These are phyloP conservation scores for Fraxinus dipetala DNA, from an alignment of 305 asterid species.

Conservation along the genomic window DNA sequence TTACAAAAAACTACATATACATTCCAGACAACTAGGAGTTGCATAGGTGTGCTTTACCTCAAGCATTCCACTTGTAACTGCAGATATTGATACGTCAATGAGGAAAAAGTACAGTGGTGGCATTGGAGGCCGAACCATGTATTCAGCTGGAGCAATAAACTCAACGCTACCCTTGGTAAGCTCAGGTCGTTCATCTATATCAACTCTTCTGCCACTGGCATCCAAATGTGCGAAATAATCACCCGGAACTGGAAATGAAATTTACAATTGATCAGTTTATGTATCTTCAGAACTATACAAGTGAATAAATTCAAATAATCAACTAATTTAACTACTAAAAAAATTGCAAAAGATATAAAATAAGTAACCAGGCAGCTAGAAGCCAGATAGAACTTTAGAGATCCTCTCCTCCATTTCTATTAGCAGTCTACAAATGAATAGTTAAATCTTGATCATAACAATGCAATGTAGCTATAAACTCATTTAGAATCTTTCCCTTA, in stretches of 20 bases:
- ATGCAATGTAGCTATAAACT: background rate
- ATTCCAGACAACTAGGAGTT: background rate
- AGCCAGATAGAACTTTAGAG: background rate
- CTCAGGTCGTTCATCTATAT: constrained; percentile 94
- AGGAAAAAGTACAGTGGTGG: constrained; percentile 92
- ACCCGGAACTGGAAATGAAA: constrained; percentile 68
- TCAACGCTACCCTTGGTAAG: constrained; percentile 90
- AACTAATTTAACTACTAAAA: background rate
- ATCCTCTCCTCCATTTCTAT: background rate
- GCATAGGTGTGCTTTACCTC: constrained; percentile 72
- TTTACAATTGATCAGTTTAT: constrained; percentile 26
- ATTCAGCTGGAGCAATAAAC: constrained; percentile 92
- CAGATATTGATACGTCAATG: constrained; percentile 90
- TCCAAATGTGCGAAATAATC: constrained; percentile 86
- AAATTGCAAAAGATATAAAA: background rate
- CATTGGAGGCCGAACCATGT: constrained; percentile 99
- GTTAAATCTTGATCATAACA: background rate
- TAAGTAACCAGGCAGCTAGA: constrained; percentile 15
- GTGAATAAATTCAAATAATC: constrained; percentile 10
- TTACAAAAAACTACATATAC: background rate
- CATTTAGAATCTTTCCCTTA: constrained; percentile 1
- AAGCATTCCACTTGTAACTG: constrained; percentile 93
- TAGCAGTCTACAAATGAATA: background rate
- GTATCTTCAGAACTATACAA: constrained; percentile 17
- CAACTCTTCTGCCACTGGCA: constrained; percentile 81